Percentiles rank a stretch among this genome's conserved stretches.
Evolutionary conservation across 225 moss, liverwort and hornwort species (phyloP).

Genomic region (Climacium dendroides): DNA sequence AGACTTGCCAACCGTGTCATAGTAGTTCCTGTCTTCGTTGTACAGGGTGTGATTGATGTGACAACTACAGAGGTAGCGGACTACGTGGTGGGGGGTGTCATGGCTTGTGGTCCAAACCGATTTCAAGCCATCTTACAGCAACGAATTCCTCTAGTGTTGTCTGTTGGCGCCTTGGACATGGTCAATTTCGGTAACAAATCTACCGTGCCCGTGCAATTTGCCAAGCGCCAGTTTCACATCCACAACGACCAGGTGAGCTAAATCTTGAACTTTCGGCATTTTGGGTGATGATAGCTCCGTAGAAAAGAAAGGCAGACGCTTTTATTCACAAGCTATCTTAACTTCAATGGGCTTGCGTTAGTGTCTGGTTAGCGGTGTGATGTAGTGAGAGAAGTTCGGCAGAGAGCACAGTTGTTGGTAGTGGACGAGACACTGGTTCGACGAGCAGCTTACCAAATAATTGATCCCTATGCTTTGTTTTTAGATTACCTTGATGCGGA

Average conservation of each 20-base stretch:
- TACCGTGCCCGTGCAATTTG: conserved; percentile 64
- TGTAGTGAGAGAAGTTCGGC: neutral
- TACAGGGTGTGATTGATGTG: conserved; percentile 89
- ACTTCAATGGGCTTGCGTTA: neutral
- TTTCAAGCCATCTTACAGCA: conserved; percentile 56
- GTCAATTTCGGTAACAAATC: conserved; percentile 75
- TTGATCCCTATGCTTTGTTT: neutral
- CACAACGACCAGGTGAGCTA: conserved; percentile 75
- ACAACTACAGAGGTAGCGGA: conserved; percentile 95
- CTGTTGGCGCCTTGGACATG: conserved; percentile 88
- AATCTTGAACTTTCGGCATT: neutral
- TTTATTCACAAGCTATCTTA: neutral
- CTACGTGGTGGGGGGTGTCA: conserved; percentile 76
- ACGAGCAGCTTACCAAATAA: neutral
- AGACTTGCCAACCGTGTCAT: neutral
- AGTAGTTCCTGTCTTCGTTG: neutral
- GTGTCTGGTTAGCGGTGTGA: neutral
- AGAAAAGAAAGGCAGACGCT: neutral
- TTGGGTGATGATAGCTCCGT: neutral
- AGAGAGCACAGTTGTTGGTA: neutral
- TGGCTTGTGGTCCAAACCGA: conserved; percentile 75
- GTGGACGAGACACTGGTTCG: neutral
- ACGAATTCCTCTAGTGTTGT: conserved; percentile 66
- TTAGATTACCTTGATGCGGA: conserved; percentile 84
- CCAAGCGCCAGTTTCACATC: conserved; percentile 49